These are phyloP conservation scores for Syzygium oleosum DNA, from an alignment of 345 rosid species.

Conservation along the genomic window DNA sequence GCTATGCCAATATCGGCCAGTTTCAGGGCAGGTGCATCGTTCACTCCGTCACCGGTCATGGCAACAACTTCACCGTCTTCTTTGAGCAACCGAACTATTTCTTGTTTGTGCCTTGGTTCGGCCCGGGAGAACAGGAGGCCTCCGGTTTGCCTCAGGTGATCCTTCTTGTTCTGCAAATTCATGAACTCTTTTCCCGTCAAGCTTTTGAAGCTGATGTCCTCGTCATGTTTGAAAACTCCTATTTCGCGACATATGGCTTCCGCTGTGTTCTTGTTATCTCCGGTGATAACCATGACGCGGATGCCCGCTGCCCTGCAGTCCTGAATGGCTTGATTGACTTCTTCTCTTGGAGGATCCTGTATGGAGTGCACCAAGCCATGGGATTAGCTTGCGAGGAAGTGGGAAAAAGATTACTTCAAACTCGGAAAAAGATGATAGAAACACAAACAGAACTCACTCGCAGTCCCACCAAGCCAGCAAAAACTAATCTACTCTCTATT, in stretches of 20 bases:
- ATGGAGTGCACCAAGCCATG: neutral
- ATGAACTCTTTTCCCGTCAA: conserved; percentile 34
- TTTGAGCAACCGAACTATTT: conserved; percentile 42
- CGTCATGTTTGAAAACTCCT: conserved; percentile 40
- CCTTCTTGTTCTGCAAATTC: conserved; percentile 23
- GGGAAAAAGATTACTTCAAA: neutral
- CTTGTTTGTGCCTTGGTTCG: conserved; percentile 47
- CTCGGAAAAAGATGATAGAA: neutral
- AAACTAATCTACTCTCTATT: conserved; percentile 51
- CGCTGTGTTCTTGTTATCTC: conserved; percentile 61
- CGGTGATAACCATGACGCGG: conserved; percentile 65
- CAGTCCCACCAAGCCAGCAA: conserved; percentile 56
- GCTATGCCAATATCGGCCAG: conserved; percentile 59
- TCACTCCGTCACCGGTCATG: conserved; percentile 64
- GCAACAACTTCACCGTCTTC: conserved; percentile 65
- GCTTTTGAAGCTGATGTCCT: conserved; percentile 28
- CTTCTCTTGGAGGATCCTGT: conserved; percentile 73
- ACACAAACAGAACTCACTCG: conserved; percentile 32
- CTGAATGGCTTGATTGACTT: conserved; percentile 56
- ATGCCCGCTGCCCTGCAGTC: conserved; percentile 69
- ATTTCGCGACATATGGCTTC: conserved; percentile 71
- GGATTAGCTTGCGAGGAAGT: neutral
- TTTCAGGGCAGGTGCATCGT: conserved; percentile 67
- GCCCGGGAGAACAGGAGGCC: conserved; percentile 46
- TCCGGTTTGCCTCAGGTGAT: conserved; percentile 24